phyloP scores from a whole-genome alignment of 495 filamentous ascomycete species.

The Penicillium psychrofluorescens region DNA sequence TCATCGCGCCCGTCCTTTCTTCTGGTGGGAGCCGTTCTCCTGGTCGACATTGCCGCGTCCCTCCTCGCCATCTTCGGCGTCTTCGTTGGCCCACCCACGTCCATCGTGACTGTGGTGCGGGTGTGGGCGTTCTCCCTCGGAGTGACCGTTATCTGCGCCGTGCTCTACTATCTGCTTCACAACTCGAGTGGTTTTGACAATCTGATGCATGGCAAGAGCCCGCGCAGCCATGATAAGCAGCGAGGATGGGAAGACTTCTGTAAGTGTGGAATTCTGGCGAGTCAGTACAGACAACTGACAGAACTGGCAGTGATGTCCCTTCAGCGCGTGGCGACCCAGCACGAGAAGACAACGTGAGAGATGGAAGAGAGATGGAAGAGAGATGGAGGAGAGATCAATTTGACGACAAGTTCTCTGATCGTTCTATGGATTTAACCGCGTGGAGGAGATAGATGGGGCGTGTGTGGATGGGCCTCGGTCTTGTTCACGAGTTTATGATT shows the following conservation, averaged over 20 bases:
- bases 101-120: conserved; percentile 72
- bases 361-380: neutral
- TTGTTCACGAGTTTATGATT: no score
- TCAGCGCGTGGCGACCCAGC: conserved; percentile 63
- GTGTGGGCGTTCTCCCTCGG: conserved; percentile 88
- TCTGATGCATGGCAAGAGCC: conserved; percentile 83
- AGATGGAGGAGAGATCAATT: neutral
- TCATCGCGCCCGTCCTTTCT: conserved; percentile 78
- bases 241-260: conserved; percentile 77
- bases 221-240: conserved; percentile 67
- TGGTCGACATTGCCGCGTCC: conserved; percentile 77
- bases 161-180: conserved; percentile 72
- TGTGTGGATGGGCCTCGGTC: no score
- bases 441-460: no score
- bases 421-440: no score
- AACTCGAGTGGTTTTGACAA: conserved; percentile 75
- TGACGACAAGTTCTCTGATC: neutral
- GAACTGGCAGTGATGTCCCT: conserved; percentile 60
- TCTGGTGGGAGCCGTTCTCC: conserved; percentile 63
- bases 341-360: conserved; percentile 1
- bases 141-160: conserved; percentile 58
- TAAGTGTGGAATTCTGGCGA: conserved; percentile 36
- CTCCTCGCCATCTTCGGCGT: conserved; percentile 78
- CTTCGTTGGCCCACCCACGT: conserved; percentile 60
- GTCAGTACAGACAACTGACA: conserved; percentile 11